A percentile compares a stretch with the other conserved stretches of the same genome.
These are phyloP conservation scores for Fusarium dimerum DNA, from an alignment of 2,329 filamentous ascomycete genomes.

Conservation along the genomic window DNA sequence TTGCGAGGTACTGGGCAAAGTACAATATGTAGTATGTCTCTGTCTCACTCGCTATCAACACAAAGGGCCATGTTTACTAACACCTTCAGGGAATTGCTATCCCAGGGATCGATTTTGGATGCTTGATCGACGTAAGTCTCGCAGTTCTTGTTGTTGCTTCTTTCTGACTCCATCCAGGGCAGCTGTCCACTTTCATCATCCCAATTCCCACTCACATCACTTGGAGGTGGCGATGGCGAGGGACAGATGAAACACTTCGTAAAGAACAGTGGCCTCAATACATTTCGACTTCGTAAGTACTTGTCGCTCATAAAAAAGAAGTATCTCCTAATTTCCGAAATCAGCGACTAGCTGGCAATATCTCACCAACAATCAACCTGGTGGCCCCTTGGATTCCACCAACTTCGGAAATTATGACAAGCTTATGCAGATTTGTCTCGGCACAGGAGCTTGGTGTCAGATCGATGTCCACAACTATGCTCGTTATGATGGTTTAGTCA, in stretches of 20 bases:
- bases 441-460: constrained; percentile 58
- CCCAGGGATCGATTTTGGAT: too few relatives aligned
- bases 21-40: too few relatives aligned
- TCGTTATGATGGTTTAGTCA: constrained; percentile 61
- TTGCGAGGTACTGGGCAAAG: too few relatives aligned
- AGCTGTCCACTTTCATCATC: constrained; percentile 38
- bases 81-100: too few relatives aligned
- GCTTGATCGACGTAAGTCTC: too few relatives aligned
- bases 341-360: constrained; percentile 55
- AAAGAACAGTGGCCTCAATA: constrained; percentile 52
- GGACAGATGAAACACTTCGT: constrained; percentile 61
- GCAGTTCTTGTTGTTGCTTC: too few relatives aligned
- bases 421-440: constrained; percentile 57
- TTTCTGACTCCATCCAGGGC: constrained; percentile 29
- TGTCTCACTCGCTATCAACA: too few relatives aligned
- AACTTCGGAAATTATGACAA: constrained; percentile 55
- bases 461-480: constrained; percentile 62
- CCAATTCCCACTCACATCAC: constrained; percentile 36
- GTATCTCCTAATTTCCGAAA: constrained; percentile 1
- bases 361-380: constrained; percentile 54
- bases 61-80: too few relatives aligned
- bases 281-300: constrained; percentile 51
- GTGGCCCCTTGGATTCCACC: constrained; percentile 47
- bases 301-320: too few relatives aligned
- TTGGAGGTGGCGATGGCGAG: constrained; percentile 40